phyloP scores from a whole-genome alignment of 108 stramenopile genomes.

The Skeletonema tropicum region DNA sequence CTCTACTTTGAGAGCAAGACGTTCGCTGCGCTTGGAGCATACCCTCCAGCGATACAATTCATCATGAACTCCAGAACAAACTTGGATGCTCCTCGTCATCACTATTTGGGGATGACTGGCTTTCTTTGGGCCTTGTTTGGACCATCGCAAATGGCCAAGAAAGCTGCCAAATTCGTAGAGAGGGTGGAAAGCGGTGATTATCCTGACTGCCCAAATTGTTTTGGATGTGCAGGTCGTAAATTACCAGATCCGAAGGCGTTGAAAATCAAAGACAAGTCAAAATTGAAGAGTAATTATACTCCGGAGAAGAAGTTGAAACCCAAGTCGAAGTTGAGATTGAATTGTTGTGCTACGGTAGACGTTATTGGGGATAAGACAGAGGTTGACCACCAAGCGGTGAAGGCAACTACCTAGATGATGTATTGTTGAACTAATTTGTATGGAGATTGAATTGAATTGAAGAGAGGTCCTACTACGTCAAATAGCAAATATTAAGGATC shows the following conservation, averaged over 20 bases:
- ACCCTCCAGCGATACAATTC: slow-evolving; percentile 3
- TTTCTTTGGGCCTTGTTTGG: slow-evolving; percentile 8
- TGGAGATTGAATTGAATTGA: background rate
- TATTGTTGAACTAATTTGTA: background rate
- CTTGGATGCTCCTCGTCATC: slow-evolving; percentile 12
- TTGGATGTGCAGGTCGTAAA: background rate
- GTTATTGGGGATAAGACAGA: background rate
- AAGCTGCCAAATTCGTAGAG: slow-evolving; percentile 9
- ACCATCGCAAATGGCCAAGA: slow-evolving; percentile 10
- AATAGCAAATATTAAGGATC: too few species aligned
- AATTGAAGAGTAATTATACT: slow-evolving; percentile 17
- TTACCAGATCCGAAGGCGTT: background rate
- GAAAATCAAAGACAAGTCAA: slow-evolving; percentile 14
- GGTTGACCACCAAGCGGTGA: background rate
- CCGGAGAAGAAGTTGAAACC: slow-evolving; percentile 2
- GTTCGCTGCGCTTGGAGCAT: background rate
- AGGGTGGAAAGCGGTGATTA: slow-evolving; percentile 9
- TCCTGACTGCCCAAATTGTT: slow-evolving; percentile 16
- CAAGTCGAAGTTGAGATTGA: background rate
- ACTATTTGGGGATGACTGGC: background rate
- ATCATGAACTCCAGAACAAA: slow-evolving; percentile 8
- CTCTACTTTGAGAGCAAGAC: slow-evolving; percentile 7
- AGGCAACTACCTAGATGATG: background rate
- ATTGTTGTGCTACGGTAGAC: background rate
- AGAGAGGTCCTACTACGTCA: background rate